phyloP scores from a whole-genome alignment of 2,329 filamentous ascomycete genomes.

The Cladosporium sp. region DNA sequence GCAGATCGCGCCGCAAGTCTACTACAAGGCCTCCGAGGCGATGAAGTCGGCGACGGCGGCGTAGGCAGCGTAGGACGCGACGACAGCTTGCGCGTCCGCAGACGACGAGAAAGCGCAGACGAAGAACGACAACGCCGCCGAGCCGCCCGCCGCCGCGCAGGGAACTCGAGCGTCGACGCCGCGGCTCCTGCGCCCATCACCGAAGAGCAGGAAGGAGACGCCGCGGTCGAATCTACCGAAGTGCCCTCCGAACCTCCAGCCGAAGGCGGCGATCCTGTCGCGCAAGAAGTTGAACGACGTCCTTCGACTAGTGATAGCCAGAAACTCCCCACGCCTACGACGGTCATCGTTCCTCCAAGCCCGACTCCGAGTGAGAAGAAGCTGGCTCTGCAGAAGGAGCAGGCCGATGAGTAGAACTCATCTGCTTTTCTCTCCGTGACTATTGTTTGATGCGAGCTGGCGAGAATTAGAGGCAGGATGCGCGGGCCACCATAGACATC shows the following conservation, averaged over 20 bases:
- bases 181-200: slow-evolving; percentile 33
- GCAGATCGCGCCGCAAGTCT: slow-evolving; percentile 78
- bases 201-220: slow-evolving; percentile 21
- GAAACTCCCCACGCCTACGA: slow-evolving; percentile 19
- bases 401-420: too few relatives aligned
- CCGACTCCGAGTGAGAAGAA: slow-evolving; percentile 19
- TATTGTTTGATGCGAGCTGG: too few relatives aligned
- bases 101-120: slow-evolving; percentile 66
- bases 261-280: slow-evolving; percentile 13
- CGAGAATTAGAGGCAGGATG: too few relatives aligned
- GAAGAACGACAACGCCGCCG: slow-evolving; percentile 67
- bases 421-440: too few relatives aligned
- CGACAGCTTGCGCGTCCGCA: slow-evolving; percentile 50
- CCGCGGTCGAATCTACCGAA: slow-evolving; percentile 16
- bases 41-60: slow-evolving; percentile 49
- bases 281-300: slow-evolving; percentile 17
- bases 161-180: slow-evolving; percentile 28
- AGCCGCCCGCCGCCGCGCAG: slow-evolving; percentile 44
- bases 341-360: slow-evolving; percentile 28
- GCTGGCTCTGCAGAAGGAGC: too few relatives aligned
- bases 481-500: too few relatives aligned
- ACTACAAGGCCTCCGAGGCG: slow-evolving; percentile 74
- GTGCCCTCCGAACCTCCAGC: slow-evolving; percentile 19
- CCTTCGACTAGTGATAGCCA: slow-evolving; percentile 1
- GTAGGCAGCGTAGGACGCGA: slow-evolving; percentile 11